Conservation (phyloP, 1,284 basidiomycete species). For the Stygiomarasmius scandens region DNA sequence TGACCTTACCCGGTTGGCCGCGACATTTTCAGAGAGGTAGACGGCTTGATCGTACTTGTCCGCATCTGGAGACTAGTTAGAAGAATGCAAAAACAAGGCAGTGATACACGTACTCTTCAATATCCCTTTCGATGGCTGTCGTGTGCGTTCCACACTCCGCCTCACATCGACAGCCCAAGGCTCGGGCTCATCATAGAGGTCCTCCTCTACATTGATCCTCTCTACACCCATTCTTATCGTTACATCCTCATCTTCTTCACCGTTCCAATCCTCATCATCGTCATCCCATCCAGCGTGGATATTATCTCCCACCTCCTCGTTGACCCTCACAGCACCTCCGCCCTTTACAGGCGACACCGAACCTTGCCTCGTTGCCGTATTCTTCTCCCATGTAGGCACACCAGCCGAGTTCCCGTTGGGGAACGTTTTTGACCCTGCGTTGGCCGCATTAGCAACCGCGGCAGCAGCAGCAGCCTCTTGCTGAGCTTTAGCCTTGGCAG, state of each 20-base stretch:
- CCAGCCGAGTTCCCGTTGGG: constrained; percentile 37
- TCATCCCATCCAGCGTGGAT: constrained; percentile 69
- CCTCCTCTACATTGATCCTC: constrained; percentile 45
- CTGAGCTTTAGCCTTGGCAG: constrained; percentile 52
- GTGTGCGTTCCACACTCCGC: constrained; percentile 65
- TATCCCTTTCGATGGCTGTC: constrained; percentile 80
- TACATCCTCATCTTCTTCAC: constrained; percentile 72
- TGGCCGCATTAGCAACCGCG: constrained; percentile 26
- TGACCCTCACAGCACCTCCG: constrained; percentile 45
- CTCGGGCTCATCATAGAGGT: constrained; percentile 57
- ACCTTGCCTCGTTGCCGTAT: constrained; percentile 63
- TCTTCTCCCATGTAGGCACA: constrained; percentile 81
- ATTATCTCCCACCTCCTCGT: constrained; percentile 55
- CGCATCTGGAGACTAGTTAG: constrained; percentile 48
- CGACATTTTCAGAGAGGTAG: constrained; percentile 48
- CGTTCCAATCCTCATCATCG: constrained; percentile 62
- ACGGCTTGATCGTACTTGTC: constrained; percentile 62
- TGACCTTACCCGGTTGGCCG: constrained; percentile 62
- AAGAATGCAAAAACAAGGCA: constrained; percentile 6
- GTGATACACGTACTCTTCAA: constrained; percentile 74
- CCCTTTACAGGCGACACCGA: constrained; percentile 46
- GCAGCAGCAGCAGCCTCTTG: constrained; percentile 42
- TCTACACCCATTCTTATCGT: constrained; percentile 66
- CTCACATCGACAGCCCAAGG: constrained; percentile 76
- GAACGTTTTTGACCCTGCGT: constrained; percentile 25